A percentile compares a stretch with the other conserved stretches of the same genome.
Conservation (phyloP, 805 yeast genomes). For the Monosporozyma servazzii region DNA sequence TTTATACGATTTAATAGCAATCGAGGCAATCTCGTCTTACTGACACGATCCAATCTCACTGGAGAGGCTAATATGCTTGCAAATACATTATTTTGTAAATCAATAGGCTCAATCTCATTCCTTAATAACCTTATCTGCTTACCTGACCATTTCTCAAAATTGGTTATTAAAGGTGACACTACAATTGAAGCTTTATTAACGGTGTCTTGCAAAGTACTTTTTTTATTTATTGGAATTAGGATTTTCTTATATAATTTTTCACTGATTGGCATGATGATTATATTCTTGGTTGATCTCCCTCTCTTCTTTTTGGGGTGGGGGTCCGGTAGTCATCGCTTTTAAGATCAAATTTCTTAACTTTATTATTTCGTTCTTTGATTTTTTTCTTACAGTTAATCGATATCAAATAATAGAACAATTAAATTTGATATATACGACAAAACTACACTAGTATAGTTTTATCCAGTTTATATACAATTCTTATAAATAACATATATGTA, state of each 20-base stretch:
- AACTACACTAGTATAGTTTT: too few relatives aligned
- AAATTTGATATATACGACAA: too few relatives aligned
- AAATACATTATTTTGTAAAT: conserved; percentile 29
- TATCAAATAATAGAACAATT: background rate
- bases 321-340: background rate
- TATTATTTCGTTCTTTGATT: background rate
- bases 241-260: background rate
- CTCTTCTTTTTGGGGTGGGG: background rate
- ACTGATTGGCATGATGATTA: background rate
- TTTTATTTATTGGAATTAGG: background rate
- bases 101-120: background rate
- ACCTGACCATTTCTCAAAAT: conserved; percentile 31
- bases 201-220: background rate
- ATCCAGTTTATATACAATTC: too few relatives aligned
- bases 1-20: conserved; percentile 32
- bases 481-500: too few relatives aligned
- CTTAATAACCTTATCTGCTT: conserved; percentile 15
- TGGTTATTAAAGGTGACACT: conserved; percentile 12
- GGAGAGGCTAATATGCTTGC: conserved; percentile 37
- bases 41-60: conserved; percentile 32
- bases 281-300: background rate
- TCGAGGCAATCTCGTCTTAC: conserved; percentile 33
- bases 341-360: background rate
- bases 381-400: background rate
- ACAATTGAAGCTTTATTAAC: background rate